Conservation (phyloP, 148 eudicot genomes). For the Fagopyrum homotropicum region DNA sequence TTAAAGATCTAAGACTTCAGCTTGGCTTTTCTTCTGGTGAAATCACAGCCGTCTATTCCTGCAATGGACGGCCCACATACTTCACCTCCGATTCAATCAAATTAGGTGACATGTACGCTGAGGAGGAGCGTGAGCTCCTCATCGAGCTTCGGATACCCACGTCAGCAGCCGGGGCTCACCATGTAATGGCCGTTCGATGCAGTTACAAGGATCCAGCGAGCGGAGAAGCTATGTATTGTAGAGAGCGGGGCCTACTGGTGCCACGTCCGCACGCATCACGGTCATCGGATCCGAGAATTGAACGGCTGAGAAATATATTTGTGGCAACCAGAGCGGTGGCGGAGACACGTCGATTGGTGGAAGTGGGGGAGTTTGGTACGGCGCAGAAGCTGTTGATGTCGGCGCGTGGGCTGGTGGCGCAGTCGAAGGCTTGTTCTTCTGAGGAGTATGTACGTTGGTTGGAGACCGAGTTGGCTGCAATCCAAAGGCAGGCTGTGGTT, state of each 20-base stretch:
- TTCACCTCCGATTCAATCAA: constrained; percentile 39
- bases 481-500: constrained; percentile 8
- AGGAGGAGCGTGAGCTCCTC: constrained; percentile 69
- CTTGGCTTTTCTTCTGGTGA: constrained; percentile 30
- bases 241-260: constrained; percentile 47
- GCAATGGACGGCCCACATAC: constrained; percentile 40
- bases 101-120: constrained; percentile 72
- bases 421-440: constrained; percentile 31
- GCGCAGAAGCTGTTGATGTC: constrained; percentile 57
- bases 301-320: constrained; percentile 56
- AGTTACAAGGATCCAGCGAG: constrained; percentile 62
- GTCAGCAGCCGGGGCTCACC: constrained; percentile 54
- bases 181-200: constrained; percentile 56
- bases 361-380: constrained; percentile 37
- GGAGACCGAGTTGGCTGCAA: constrained; percentile 54
- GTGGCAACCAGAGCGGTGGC: constrained; percentile 67
- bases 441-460: constrained; percentile 39
- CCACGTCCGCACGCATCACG: constrained; percentile 48
- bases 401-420: constrained; percentile 43
- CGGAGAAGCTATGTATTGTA: constrained; percentile 42
- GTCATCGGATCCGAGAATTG: constrained; percentile 30
- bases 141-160: constrained; percentile 56
- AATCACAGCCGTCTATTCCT: constrained; percentile 62
- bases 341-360: constrained; percentile 58
- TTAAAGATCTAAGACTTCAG: no score